phyloP scores from a whole-genome alignment of 1,284 basidiomycete species.

The Sporisorium sorghi region DNA sequence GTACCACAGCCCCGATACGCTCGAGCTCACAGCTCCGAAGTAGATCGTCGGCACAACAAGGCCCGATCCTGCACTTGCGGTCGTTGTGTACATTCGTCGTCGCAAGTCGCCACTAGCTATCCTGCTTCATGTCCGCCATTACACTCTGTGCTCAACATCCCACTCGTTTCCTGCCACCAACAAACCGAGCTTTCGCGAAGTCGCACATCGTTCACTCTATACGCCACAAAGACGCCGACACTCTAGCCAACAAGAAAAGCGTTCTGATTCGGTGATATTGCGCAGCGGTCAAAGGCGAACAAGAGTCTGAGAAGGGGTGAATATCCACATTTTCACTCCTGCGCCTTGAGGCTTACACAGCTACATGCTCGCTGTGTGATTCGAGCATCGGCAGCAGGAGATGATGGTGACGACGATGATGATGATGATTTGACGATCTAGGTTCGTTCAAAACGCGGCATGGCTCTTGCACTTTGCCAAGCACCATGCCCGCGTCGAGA shows the following conservation, averaged over 20 bases:
- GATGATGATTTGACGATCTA: conserved; percentile 34
- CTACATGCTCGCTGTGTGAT: conserved; percentile 19
- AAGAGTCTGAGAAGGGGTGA: conserved; percentile 13
- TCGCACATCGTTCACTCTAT: not conserved
- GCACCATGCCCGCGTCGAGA: conserved; percentile 9
- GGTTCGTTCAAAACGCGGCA: conserved; percentile 21
- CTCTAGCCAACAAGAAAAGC: conserved; percentile 4
- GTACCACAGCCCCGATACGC: not conserved
- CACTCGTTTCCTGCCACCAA: too few species aligned
- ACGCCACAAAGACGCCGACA: not conserved
- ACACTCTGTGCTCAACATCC: too few species aligned
- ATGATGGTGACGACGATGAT: conserved; percentile 25
- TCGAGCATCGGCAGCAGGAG: conserved; percentile 35
- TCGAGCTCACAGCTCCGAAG: not conserved
- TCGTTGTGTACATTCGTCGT: not conserved
- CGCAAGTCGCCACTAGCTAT: not conserved
- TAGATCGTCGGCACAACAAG: not conserved
- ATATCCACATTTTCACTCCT: conserved; percentile 56
- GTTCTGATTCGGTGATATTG: conserved; percentile 44
- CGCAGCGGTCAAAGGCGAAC: conserved; percentile 20
- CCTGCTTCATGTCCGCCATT: not conserved
- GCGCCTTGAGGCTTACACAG: conserved; percentile 13
- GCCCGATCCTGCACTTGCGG: not conserved
- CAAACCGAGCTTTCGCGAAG: too few species aligned
- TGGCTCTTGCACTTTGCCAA: conserved; percentile 8